phyloP scores from a whole-genome alignment of 768 basidiomycete species.

The Pulveroboletus sp. region DNA sequence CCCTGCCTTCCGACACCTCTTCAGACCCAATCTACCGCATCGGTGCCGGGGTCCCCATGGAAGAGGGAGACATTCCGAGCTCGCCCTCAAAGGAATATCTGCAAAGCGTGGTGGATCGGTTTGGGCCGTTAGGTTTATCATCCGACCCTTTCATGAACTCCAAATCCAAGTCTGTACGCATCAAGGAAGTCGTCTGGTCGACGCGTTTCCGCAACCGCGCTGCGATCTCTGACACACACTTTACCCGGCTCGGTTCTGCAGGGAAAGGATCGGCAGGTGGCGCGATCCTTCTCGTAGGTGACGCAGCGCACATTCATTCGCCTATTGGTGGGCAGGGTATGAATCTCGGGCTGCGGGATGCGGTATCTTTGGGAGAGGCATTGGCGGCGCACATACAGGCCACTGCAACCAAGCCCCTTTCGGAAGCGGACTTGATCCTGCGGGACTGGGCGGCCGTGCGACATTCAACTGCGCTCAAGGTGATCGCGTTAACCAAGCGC shows the following conservation, averaged over 20 bases:
- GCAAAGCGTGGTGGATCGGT: constrained; percentile 38
- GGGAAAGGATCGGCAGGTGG: constrained; percentile 11
- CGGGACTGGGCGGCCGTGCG: constrained; percentile 30
- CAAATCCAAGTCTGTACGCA: too few relatives aligned
- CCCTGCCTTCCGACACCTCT: constrained; percentile 4
- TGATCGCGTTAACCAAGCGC: too few relatives aligned
- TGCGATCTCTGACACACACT: constrained; percentile 41
- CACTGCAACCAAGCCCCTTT: constrained; percentile 31
- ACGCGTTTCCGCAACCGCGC: constrained; percentile 45
- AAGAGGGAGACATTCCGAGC: constrained; percentile 26
- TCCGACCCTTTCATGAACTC: too few relatives aligned
- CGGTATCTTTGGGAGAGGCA: too few relatives aligned
- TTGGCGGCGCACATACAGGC: too few relatives aligned
- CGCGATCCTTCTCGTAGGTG: constrained; percentile 34
- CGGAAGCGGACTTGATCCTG: constrained; percentile 14
- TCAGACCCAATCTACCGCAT: constrained; percentile 35
- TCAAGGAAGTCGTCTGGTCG: constrained; percentile 38
- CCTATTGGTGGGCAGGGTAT: constrained; percentile 31
- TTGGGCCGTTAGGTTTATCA: too few relatives aligned
- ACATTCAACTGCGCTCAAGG: too few relatives aligned
- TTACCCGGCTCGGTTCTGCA: constrained; percentile 27
- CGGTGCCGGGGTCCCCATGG: constrained; percentile 35
- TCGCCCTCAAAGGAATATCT: constrained; percentile 41
- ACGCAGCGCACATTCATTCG: constrained; percentile 52
- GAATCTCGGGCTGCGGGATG: too few relatives aligned